Evolutionary conservation across 140 eudicot genomes (phyloP), one percentile per base, ranked within the genome.

Genomic region (Bidens hawaiensis): DNA sequence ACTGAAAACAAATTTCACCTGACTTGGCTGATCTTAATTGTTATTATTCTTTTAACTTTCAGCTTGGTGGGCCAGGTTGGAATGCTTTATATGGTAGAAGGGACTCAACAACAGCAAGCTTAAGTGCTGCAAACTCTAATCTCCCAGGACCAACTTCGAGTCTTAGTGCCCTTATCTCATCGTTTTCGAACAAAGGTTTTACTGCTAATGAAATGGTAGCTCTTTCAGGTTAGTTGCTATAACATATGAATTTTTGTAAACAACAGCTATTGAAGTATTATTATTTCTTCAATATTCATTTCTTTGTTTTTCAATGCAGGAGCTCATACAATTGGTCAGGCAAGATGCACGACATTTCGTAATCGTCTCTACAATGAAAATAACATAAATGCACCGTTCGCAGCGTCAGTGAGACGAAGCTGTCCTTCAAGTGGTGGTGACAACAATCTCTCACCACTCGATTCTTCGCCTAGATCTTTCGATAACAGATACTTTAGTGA

Each of bases 1-100:
- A 31, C 8, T 8, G 19, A 46, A 46, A 46, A 15, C 8, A 4
- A 30, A 30, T 33, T n/a, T n/a, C n/a, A n/a, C n/a, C 11, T 0
- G 0, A 6, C 6, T 6, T 8, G 7, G 8, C 14, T 48, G 8
- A 48, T 17, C 3, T n/a, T n/a, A n/a, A n/a, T 15, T 4, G 4
- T 18, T 19, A 4, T 13, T 6, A 18, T 6, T n/a, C n/a, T 14
- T 74, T 60, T 15, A 7, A 43, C 23, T 71, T 51, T 68, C n/a
- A 89, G 97, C 81, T 89, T 19, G 69, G 83, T 3, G 97, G 97
- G 9, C 88, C 86, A 7, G 45, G 83, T 38, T 89, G 97, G 97
- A 55, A 58, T 8, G 72, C 79, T 13, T 47, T 58, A 49, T 66
- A 83, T 8, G 97, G 97, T 1, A 68, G 97, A 56, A 76, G 97